Conservation (phyloP, 1,139 yeast species). For the Pichia sp. region DNA sequence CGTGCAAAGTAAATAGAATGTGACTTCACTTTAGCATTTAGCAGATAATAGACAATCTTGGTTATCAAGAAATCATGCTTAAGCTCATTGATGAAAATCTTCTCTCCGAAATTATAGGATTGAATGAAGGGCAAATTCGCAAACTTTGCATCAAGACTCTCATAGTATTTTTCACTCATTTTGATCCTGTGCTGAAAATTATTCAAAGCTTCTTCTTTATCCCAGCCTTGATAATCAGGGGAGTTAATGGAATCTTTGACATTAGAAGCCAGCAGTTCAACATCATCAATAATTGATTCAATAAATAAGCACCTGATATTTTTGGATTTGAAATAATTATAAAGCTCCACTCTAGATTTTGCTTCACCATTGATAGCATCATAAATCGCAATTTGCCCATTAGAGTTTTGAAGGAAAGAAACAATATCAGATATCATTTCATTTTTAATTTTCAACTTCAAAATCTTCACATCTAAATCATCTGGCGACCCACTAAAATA, state of each 20-base stretch:
- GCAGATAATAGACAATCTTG: constrained; percentile 80
- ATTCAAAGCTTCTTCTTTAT: constrained; percentile 49
- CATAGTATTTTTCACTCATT: constrained; percentile 37
- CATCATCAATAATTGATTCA: constrained; percentile 80
- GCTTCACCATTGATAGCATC: constrained; percentile 90
- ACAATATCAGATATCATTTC: constrained; percentile 66
- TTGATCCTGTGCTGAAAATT: constrained; percentile 45
- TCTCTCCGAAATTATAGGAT: constrained; percentile 85
- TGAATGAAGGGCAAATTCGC: constrained; percentile 60
- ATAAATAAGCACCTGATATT: constrained; percentile 77
- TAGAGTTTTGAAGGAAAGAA: constrained; percentile 61
- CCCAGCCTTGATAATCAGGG: constrained; percentile 81
- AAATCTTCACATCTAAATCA: constrained; percentile 43
- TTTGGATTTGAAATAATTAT: constrained; percentile 43
- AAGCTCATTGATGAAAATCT: constrained; percentile 71
- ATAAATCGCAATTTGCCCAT: constrained; percentile 90
- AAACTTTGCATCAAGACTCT: constrained; percentile 37
- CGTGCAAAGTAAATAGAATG: constrained; percentile 88
- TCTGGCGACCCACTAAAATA: constrained; percentile 62
- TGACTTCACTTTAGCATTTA: constrained; percentile 77
- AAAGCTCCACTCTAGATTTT: constrained; percentile 54
- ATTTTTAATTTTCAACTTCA: constrained; percentile 53
- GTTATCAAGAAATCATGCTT: constrained; percentile 83
- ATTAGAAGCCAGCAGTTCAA: constrained; percentile 59
- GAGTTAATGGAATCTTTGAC: constrained; percentile 82